phyloP scores from a whole-genome alignment of 106 monocot genomes.

The Platanthera zijinensis region DNA sequence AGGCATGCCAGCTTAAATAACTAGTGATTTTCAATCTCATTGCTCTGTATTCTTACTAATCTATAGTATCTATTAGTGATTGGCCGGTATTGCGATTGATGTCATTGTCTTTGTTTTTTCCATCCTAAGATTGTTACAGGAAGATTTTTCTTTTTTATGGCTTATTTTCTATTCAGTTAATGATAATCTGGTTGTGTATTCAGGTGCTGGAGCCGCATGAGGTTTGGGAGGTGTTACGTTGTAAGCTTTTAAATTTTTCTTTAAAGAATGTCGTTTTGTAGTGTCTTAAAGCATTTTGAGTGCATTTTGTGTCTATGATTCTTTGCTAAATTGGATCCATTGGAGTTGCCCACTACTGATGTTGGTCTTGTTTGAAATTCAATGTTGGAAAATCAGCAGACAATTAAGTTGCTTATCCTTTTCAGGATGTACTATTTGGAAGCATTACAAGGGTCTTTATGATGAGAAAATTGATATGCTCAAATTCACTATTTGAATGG shows the following conservation, averaged over 20 bases:
- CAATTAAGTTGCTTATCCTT: no score
- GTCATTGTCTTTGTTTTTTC: neutral
- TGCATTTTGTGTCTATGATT: no score
- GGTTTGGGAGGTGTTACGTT: constrained; percentile 79
- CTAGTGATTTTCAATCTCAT: no score
- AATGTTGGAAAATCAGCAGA: no score
- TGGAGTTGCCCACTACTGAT: no score
- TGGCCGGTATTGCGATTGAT: neutral
- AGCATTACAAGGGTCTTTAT: no score
- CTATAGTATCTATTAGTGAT: neutral
- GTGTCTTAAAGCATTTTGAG: no score
- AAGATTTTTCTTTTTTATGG: no score
- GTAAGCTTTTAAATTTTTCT: constrained; percentile 33
- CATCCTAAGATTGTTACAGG: neutral
- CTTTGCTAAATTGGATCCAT: no score
- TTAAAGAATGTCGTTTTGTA: neutral
- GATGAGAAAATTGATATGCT: no score
- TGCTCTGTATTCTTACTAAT: neutral
- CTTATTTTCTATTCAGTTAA: neutral
- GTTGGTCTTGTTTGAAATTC: no score
- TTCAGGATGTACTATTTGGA: no score
- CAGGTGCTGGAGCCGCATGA: constrained; percentile 66
- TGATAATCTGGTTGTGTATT: neutral
- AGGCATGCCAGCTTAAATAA: constrained; percentile 22
- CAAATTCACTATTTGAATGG: neutral